A percentile compares a stretch with the other conserved stretches of the same genome.
Conservation (phyloP, 257 asterid genomes). For the Fraxinus anomala region DNA sequence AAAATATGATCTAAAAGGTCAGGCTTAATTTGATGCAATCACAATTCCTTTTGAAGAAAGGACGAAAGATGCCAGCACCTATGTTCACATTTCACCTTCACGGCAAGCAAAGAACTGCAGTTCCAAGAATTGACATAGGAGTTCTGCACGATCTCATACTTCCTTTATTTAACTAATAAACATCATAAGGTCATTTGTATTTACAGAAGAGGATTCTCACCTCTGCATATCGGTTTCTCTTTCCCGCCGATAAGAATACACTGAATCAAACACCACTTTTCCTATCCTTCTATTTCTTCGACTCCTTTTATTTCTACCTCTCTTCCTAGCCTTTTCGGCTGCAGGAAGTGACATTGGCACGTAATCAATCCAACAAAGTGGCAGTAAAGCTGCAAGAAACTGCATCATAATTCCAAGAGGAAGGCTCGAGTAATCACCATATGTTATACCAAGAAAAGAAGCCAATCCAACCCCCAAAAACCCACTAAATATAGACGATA, state of each 20-base stretch:
- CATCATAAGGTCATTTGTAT: neutral
- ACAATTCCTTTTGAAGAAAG: no score
- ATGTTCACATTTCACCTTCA: neutral
- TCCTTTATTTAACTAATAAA: neutral
- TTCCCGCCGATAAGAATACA: conserved; percentile 57
- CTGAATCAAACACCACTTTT: conserved; percentile 43
- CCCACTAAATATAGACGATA: conserved; percentile 68
- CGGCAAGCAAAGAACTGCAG: no score
- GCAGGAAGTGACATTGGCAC: conserved; percentile 46
- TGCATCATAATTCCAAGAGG: conserved; percentile 74
- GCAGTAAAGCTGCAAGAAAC: conserved; percentile 67
- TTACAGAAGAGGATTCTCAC: conserved; percentile 24
- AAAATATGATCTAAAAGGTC: no score
- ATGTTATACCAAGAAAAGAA: conserved; percentile 60
- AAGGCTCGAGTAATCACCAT: conserved; percentile 64
- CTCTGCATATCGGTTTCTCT: conserved; percentile 53
- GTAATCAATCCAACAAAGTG: conserved; percentile 54
- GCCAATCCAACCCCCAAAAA: conserved; percentile 72
- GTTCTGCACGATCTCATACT: no score
- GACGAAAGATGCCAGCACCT: no score
- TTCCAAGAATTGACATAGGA: no score
- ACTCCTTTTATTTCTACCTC: conserved; percentile 46
- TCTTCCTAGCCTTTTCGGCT: conserved; percentile 45
- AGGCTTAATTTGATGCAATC: no score
- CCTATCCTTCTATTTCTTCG: conserved; percentile 63